phyloP scores from a whole-genome alignment of 345 rosid genomes.

The Salix exigua region DNA sequence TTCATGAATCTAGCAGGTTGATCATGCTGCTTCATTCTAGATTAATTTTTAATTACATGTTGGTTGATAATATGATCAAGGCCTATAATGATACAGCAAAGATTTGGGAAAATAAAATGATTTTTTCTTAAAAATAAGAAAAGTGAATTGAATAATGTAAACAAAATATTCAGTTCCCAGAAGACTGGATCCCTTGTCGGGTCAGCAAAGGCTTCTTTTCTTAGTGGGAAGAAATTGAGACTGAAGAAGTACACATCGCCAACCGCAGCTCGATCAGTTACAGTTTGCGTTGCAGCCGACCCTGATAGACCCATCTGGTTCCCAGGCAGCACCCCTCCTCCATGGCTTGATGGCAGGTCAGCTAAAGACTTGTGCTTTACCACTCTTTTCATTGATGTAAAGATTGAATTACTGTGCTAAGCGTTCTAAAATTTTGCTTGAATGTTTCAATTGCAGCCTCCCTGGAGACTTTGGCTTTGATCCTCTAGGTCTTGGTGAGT shows the following conservation, averaged over 20 bases:
- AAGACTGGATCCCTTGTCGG: conserved; percentile 48
- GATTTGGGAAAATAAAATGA: not conserved
- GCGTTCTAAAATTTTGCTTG: conserved; percentile 1
- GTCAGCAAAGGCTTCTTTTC: conserved; percentile 55
- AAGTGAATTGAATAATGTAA: not conserved
- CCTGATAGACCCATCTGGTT: conserved; percentile 95
- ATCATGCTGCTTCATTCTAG: not conserved
- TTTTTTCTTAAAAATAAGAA: not conserved
- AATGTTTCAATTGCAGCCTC: conserved; percentile 48
- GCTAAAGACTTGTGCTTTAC: not conserved
- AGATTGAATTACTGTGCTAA: not conserved
- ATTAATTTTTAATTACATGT: not conserved
- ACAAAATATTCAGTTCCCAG: conserved; percentile 40
- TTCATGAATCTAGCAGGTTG: not conserved
- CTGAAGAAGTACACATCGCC: conserved; percentile 33
- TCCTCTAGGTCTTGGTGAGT: conserved; percentile 88
- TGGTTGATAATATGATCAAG: not conserved
- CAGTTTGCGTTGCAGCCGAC: conserved; percentile 62
- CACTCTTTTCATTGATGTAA: not conserved
- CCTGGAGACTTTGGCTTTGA: conserved; percentile 97
- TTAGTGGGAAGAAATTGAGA: conserved; percentile 68
- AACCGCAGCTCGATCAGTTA: conserved; percentile 31
- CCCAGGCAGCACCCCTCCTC: conserved; percentile 96
- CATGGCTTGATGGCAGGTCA: conserved; percentile 92
- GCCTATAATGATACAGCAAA: not conserved